Percentiles rank a stretch among this genome's conserved stretches.
These are phyloP conservation scores for Salix exigua DNA, from an alignment of 345 rosid species.

Conservation along the genomic window DNA sequence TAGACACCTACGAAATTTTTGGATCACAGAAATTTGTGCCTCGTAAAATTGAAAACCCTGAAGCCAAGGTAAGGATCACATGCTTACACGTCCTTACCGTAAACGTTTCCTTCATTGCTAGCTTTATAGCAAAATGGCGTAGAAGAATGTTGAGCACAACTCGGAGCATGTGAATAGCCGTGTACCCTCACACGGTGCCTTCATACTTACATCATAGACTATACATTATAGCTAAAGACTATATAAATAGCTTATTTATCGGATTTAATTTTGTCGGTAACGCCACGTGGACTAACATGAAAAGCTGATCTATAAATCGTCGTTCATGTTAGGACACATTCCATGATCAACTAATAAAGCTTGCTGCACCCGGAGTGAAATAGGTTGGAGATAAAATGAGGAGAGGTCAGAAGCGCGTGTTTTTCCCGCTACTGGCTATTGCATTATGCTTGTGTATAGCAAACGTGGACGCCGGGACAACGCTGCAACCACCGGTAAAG, in stretches of 20 bases:
- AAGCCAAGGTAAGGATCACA: conserved; percentile 31
- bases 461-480: conserved; percentile 35
- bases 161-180: conserved; percentile 33
- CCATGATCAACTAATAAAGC: background rate
- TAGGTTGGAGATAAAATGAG: conserved; percentile 4
- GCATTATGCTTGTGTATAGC: conserved; percentile 28
- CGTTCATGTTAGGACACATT: background rate
- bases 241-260: background rate
- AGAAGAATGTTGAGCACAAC: conserved; percentile 25
- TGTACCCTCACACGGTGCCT: conserved; percentile 22
- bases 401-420: background rate
- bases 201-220: background rate
- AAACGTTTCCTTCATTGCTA: background rate
- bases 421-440: conserved; percentile 16
- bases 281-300: conserved; percentile 7
- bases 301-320: conserved; percentile 21
- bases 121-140: conserved; percentile 5
- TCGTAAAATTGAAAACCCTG: conserved; percentile 12
- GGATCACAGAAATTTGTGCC: conserved; percentile 21
- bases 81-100: conserved; percentile 29
- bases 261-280: conserved; percentile 1
- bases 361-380: conserved; percentile 10
- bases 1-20: conserved; percentile 3
- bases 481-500: conserved; percentile 36
- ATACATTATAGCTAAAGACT: background rate